Percentiles rank a stretch among this genome's conserved stretches.
Evolutionary conservation across 164 flowering plant genomes (phyloP).

Genomic region (Santalum album): DNA sequence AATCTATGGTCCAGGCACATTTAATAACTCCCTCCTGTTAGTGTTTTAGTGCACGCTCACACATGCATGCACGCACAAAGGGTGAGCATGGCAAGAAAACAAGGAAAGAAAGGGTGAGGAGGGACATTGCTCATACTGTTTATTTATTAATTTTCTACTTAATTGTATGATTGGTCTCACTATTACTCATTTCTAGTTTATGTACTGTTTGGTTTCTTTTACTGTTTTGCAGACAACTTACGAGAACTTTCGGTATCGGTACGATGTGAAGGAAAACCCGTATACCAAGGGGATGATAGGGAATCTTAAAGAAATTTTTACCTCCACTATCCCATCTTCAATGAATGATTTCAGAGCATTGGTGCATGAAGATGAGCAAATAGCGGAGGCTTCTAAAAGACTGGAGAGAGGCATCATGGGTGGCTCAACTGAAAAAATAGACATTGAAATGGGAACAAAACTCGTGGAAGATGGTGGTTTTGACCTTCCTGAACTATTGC

Average conservation of each 20-base stretch:
- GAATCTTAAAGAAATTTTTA: slow-evolving; percentile 48
- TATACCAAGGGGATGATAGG: slow-evolving; percentile 36
- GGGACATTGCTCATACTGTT: no score
- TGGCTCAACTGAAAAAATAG: slow-evolving; percentile 8
- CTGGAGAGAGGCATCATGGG: not conserved
- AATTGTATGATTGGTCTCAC: not conserved
- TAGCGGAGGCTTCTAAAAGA: not conserved
- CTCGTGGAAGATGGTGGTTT: slow-evolving; percentile 8
- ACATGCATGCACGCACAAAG: no score
- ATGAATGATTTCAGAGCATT: slow-evolving; percentile 44
- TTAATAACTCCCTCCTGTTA: no score
- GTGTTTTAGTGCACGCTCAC: no score
- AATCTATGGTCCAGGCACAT: no score
- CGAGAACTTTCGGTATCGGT: slow-evolving; percentile 67
- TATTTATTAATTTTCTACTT: no score
- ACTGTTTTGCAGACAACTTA: slow-evolving; percentile 61
- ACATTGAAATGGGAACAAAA: slow-evolving; percentile 16
- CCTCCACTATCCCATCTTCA: slow-evolving; percentile 48
- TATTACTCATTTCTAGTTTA: not conserved
- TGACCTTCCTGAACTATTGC: slow-evolving; percentile 14
- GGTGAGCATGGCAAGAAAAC: no score
- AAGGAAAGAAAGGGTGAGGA: no score
- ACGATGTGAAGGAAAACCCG: slow-evolving; percentile 60
- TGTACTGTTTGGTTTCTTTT: not conserved
- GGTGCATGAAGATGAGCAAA: slow-evolving; percentile 17